Conservation (phyloP, 305 asterid genomes). For the Fraxinus baroniana region DNA sequence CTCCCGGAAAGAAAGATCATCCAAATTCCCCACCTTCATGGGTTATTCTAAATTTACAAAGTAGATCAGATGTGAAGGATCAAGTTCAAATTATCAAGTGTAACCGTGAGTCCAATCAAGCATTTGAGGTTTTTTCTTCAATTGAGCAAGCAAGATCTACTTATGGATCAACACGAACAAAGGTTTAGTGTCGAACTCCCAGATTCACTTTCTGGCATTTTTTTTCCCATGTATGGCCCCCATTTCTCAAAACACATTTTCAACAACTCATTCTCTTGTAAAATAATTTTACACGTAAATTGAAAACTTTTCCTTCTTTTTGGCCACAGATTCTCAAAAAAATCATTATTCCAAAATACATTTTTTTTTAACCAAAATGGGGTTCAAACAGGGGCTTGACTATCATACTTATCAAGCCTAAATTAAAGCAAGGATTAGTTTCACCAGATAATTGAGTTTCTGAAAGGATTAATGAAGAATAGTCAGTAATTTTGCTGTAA, state of each 20-base stretch:
- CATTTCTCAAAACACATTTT: too few relatives aligned
- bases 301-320: too few relatives aligned
- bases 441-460: neutral
- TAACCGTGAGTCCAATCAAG: slow-evolving; percentile 68
- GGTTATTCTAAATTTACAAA: slow-evolving; percentile 59
- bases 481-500: neutral
- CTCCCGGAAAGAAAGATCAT: slow-evolving; percentile 84
- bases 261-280: too few relatives aligned
- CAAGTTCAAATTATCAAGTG: slow-evolving; percentile 79
- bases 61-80: slow-evolving; percentile 81
- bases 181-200: slow-evolving; percentile 44
- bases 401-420: neutral
- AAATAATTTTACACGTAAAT: too few relatives aligned
- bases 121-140: slow-evolving; percentile 74
- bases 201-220: neutral
- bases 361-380: too few relatives aligned
- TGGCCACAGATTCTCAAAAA: too few relatives aligned
- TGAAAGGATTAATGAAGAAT: neutral
- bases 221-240: too few relatives aligned
- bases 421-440: neutral
- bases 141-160: slow-evolving; percentile 78
- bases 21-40: slow-evolving; percentile 77
- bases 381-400: too few relatives aligned
- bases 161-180: slow-evolving; percentile 58
- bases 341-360: too few relatives aligned